phyloP scores from a whole-genome alignment of 176 grass and related monocot species.

The Thalia dealbata region DNA sequence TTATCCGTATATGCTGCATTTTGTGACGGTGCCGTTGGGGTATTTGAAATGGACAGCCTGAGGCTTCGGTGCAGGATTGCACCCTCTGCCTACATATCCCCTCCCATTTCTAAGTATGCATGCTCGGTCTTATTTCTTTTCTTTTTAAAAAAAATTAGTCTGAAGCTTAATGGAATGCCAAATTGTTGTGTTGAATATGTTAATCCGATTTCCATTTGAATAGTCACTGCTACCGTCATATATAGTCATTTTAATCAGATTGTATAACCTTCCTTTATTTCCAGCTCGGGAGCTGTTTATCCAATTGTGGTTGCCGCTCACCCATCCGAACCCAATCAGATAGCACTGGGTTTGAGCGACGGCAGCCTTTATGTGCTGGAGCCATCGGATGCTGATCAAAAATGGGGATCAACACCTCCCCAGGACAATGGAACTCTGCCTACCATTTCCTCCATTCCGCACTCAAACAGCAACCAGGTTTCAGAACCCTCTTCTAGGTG shows the following conservation, averaged over 20 bases:
- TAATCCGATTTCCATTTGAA: not conserved
- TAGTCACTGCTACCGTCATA: too few relatives aligned
- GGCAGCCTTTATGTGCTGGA: constrained; percentile 80
- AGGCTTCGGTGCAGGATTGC: constrained; percentile 68
- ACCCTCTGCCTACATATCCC: constrained; percentile 66
- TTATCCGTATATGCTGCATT: constrained; percentile 63
- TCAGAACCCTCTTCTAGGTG: constrained; percentile 59
- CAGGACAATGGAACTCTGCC: constrained; percentile 70
- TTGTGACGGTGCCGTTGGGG: constrained; percentile 83
- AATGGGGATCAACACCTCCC: constrained; percentile 53
- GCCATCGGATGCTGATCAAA: constrained; percentile 53
- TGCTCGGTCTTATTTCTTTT: too few relatives aligned
- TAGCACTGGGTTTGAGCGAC: constrained; percentile 84
- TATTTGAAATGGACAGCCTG: constrained; percentile 66
- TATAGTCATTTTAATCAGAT: too few relatives aligned
- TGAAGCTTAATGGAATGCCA: not conserved
- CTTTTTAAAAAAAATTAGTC: not conserved
- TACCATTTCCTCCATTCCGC: constrained; percentile 33
- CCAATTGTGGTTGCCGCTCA: constrained; percentile 80
- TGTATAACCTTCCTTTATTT: not conserved
- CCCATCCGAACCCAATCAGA: constrained; percentile 86
- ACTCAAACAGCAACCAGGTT: constrained; percentile 44
- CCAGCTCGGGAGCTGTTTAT: constrained; percentile 45
- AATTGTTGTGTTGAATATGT: not conserved
- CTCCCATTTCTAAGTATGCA: constrained; percentile 61